Evolutionary conservation across 768 basidiomycete genomes (phyloP).

Genomic region (Phlebiopsis flavidoalba): DNA sequence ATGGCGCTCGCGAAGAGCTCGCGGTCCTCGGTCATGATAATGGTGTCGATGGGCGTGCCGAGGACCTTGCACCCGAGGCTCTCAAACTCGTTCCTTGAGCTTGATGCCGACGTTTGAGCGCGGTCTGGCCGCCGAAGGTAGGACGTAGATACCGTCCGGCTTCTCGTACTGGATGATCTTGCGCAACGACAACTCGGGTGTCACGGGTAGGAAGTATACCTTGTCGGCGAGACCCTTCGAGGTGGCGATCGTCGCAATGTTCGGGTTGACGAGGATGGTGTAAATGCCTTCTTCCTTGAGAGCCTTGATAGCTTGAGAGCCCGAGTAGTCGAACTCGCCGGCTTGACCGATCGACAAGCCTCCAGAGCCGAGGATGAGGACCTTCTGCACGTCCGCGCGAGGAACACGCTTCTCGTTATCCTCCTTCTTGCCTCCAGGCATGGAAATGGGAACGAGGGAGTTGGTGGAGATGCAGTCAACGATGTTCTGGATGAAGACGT

Average conservation of each 20-base stretch:
- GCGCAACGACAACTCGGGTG: slow-evolving; percentile 89
- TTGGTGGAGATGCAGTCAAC: slow-evolving; percentile 62
- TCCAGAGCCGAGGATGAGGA: slow-evolving; percentile 94
- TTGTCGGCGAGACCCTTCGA: slow-evolving; percentile 98
- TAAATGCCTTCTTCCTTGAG: slow-evolving; percentile 99
- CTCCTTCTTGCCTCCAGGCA: slow-evolving; percentile 77
- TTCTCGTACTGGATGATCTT: slow-evolving; percentile 99
- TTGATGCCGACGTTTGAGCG: slow-evolving; percentile 96
- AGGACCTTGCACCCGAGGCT: slow-evolving; percentile 87
- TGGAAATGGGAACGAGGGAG: slow-evolving; percentile 49
- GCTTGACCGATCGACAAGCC: slow-evolving; percentile 98
- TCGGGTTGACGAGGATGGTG: slow-evolving; percentile 97
- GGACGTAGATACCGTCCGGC: slow-evolving; percentile 97
- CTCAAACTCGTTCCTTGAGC: slow-evolving; percentile 94
- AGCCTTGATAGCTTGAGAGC: slow-evolving; percentile 98
- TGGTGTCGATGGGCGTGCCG: slow-evolving; percentile 94
- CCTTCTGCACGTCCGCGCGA: slow-evolving; percentile 80
- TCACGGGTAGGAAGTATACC: slow-evolving; percentile 98
- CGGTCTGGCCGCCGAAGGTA: slow-evolving; percentile 97
- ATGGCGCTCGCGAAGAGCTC: slow-evolving; percentile 92
- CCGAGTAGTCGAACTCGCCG: slow-evolving; percentile 99
- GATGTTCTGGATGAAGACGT: slow-evolving; percentile 91
- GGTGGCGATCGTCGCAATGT: slow-evolving; percentile 98
- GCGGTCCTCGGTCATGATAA: slow-evolving; percentile 95
- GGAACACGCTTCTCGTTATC: slow-evolving; percentile 76